Evolutionary conservation across 1,284 basidiomycete species (phyloP).

Genomic region (Ganoderma resinaceum): DNA sequence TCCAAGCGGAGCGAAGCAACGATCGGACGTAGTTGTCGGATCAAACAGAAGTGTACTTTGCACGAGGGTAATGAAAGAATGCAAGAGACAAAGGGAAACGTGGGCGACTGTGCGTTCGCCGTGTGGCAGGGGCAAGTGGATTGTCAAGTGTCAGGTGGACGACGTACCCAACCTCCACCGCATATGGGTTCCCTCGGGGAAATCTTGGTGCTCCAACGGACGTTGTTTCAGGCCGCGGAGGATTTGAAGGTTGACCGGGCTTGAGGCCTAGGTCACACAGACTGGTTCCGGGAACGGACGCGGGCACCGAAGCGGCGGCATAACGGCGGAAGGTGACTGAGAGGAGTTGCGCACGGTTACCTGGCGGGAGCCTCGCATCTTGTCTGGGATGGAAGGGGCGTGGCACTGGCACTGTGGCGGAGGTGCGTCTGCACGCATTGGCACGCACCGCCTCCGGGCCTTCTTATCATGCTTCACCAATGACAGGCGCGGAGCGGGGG

Average conservation of each 20-base stretch:
- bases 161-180: conserved; percentile 9
- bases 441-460: conserved; percentile 24
- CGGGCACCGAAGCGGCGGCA: neutral
- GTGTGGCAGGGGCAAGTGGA: conserved; percentile 15
- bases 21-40: neutral
- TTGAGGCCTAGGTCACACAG: neutral
- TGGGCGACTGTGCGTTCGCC: conserved; percentile 13
- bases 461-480: conserved; percentile 9
- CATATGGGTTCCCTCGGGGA: conserved; percentile 8
- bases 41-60: neutral
- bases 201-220: conserved; percentile 15
- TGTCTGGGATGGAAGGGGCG: conserved; percentile 20
- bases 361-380: conserved; percentile 23
- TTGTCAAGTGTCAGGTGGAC: conserved; percentile 1
- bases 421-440: neutral
- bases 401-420: conserved; percentile 7
- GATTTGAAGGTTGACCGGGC: conserved; percentile 8
- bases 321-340: neutral
- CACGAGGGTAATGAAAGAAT: neutral
- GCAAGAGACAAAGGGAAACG: conserved; percentile 5
- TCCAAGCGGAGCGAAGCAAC: neutral
- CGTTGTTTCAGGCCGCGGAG: conserved; percentile 10
- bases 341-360: conserved; percentile 7
- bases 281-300: neutral
- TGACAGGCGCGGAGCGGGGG: neutral